Percentiles rank a stretch among this genome's conserved stretches.
Evolutionary conservation across 345 rosid genomes (phyloP).

Genomic region (Cochlearia excelsa): DNA sequence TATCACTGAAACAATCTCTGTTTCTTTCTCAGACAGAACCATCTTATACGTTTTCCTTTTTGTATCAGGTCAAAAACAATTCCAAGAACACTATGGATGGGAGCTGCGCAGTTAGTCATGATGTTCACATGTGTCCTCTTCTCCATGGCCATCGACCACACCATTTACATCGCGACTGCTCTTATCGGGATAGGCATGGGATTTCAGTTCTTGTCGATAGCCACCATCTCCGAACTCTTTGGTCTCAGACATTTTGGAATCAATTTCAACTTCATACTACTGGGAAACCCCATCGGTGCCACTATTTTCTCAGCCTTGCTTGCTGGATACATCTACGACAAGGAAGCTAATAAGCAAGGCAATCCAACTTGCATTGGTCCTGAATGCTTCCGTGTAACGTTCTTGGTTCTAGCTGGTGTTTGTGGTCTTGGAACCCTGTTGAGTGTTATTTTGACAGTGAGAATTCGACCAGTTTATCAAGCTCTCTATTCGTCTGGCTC

Average conservation of each 20-base stretch:
- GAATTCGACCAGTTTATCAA: slow-evolving; percentile 86
- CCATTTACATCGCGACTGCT: slow-evolving; percentile 62
- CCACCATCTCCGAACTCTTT: slow-evolving; percentile 88
- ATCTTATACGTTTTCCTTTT: slow-evolving; percentile 6
- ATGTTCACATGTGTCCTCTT: slow-evolving; percentile 53
- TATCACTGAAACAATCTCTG: slow-evolving; percentile 1
- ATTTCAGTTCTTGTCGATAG: slow-evolving; percentile 59
- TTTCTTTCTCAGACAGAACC: background rate
- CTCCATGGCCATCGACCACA: slow-evolving; percentile 51
- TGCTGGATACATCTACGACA: slow-evolving; percentile 78
- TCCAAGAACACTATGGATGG: slow-evolving; percentile 84
- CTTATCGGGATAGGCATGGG: slow-evolving; percentile 75
- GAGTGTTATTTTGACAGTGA: slow-evolving; percentile 57
- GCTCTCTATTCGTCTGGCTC: slow-evolving; percentile 86
- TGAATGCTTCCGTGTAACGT: slow-evolving; percentile 78
- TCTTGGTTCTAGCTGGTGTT: slow-evolving; percentile 65
- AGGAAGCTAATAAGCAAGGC: slow-evolving; percentile 82
- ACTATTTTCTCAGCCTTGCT: slow-evolving; percentile 78
- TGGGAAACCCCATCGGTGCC: slow-evolving; percentile 93
- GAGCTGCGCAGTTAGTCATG: slow-evolving; percentile 52
- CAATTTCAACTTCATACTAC: slow-evolving; percentile 66
- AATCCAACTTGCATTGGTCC: slow-evolving; percentile 70
- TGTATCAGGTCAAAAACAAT: slow-evolving; percentile 45
- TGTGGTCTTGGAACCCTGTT: slow-evolving; percentile 69
- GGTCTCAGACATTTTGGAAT: slow-evolving; percentile 85